Evolutionary conservation across 768 basidiomycete genomes (phyloP), one percentile per base, ranked within the genome.

Genomic region (Leucocoprinus sp.): DNA sequence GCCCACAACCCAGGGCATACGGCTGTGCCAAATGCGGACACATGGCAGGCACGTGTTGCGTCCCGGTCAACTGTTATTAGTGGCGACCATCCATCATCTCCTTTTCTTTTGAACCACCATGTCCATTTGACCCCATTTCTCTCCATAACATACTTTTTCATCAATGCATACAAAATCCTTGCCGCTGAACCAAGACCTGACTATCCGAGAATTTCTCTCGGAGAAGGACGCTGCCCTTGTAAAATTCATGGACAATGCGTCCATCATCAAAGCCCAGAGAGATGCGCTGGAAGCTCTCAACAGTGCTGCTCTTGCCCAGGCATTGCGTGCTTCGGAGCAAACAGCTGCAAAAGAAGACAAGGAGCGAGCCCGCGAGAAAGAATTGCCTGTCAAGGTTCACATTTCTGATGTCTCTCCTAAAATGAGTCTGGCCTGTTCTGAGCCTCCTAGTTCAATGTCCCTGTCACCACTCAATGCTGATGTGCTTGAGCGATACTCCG

Each of bases 241-340:
- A 26, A 52, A 56, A 37, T 42, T 49, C 7, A 41, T 57, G 38
- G 60, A 62, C 50, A 57, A 59, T 46, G 55, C 46, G n/a, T 52
- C 57, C 0, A 63, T 60, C 44, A 49, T 65, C 29, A 40, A 55
- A 6, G 60, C 60, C 0, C 64, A 65, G 50, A 42, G 54, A 8
- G 55, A 59, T 12, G 62, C 62, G 22, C 52, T 63, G 19, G 56
- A 60, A 45, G 59, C 55, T 12, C 55, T 56, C 45, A 58, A 64
- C 42, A 53, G 54, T 26, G 55, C 50, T 4, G 49, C 49, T 33
- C 43, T 65, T 22, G 57, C 57, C 19, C 57, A 55, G 24, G 62
- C 61, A 2, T 37, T 65, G 14, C 50, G 52, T 2, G 52, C 56
- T 11, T 62, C 61, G 1, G 50, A 63, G 48, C 45, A 57, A 42